Conservation (phyloP, 2,329 filamentous ascomycete genomes). For the Monilinia laxa region DNA sequence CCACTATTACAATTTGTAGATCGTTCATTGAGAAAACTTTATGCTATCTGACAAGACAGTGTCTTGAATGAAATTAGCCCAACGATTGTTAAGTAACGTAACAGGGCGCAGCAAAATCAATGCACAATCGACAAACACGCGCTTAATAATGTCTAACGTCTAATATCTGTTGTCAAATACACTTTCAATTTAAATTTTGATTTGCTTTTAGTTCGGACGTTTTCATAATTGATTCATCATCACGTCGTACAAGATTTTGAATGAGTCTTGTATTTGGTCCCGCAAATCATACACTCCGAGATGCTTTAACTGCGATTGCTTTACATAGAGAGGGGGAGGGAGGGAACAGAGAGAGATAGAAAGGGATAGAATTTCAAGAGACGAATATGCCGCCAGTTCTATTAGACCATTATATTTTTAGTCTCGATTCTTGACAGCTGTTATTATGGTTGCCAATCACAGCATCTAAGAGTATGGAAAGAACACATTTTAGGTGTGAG, state of each 20-base stretch:
- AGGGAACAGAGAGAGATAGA: too few species aligned
- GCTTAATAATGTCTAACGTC: background rate
- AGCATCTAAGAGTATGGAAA: background rate
- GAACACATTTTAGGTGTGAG: background rate
- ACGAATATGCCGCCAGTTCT: background rate
- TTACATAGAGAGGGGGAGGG: too few species aligned
- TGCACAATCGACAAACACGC: background rate
- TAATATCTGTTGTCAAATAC: background rate
- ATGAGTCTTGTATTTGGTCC: too few species aligned
- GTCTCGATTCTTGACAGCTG: background rate
- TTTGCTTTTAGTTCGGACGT: background rate
- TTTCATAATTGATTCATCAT: background rate
- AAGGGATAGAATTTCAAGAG: too few species aligned
- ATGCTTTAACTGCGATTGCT: background rate
- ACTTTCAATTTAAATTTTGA: background rate
- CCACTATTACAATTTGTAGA: too few species aligned
- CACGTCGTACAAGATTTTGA: too few species aligned
- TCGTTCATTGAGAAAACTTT: too few species aligned
- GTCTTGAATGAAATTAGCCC: constrained; percentile 10
- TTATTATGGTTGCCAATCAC: background rate
- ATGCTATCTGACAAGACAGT: background rate
- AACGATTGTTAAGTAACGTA: background rate
- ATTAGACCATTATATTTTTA: background rate
- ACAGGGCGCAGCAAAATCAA: background rate
- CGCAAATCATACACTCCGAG: too few species aligned